Conservation (phyloP, 768 basidiomycete genomes). For the Mycena maculata region DNA sequence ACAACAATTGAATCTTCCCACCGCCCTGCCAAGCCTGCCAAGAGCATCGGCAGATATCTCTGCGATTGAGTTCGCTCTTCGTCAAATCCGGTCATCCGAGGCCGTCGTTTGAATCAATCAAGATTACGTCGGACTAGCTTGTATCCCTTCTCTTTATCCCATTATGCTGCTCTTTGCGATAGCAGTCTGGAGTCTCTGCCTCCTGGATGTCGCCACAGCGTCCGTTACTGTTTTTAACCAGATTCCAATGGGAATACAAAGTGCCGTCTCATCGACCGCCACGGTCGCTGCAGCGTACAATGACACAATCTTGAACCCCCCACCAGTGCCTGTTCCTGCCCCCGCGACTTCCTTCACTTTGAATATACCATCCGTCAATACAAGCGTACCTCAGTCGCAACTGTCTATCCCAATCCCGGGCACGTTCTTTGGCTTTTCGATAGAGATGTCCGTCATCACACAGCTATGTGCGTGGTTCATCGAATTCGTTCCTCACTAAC, state of each 20-base stretch:
- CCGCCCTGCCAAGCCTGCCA: too few species aligned
- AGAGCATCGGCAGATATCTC: too few species aligned
- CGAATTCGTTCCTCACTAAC: neutral
- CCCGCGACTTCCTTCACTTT: conserved; percentile 39
- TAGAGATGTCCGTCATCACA: conserved; percentile 57
- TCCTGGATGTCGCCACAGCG: conserved; percentile 24
- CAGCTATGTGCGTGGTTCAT: conserved; percentile 46
- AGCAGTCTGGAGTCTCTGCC: conserved; percentile 4
- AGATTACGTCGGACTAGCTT: neutral
- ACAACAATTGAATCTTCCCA: too few species aligned
- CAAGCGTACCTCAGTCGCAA: conserved; percentile 25
- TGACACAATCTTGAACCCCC: conserved; percentile 41
- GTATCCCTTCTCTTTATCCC: neutral
- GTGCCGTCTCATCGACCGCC: conserved; percentile 37
- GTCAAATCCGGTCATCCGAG: too few species aligned
- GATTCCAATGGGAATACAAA: conserved; percentile 36
- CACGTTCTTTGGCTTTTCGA: conserved; percentile 56
- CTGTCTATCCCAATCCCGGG: conserved; percentile 50
- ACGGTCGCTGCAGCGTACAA: conserved; percentile 45
- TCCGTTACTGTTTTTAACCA: conserved; percentile 45
- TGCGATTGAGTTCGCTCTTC: too few species aligned
- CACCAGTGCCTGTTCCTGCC: conserved; percentile 37
- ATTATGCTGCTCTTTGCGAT: conserved; percentile 14
- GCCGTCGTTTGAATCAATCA: too few species aligned
- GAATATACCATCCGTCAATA: conserved; percentile 28